Conservation (phyloP, 2,329 filamentous ascomycete species). For the Phymatotrichopsis omnivora region DNA sequence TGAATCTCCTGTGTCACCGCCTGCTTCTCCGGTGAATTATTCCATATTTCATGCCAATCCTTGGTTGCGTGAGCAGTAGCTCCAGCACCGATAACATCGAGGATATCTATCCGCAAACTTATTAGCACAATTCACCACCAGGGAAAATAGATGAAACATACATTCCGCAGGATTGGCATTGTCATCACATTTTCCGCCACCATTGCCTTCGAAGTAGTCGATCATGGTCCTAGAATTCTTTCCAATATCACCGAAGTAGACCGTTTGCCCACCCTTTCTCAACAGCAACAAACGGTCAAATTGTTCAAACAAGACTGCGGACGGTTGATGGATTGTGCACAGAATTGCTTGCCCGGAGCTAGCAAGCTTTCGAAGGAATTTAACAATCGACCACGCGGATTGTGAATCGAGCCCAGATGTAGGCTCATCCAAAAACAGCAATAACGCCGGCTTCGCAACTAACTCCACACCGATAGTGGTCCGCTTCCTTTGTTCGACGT, state of each 20-base stretch:
- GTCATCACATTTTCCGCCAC: slow-evolving; percentile 52
- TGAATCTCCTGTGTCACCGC: slow-evolving; percentile 41
- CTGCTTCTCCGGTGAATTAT: slow-evolving; percentile 40
- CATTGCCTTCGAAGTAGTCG: slow-evolving; percentile 65
- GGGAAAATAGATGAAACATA: no score
- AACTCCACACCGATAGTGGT: slow-evolving; percentile 93
- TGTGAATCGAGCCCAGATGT: slow-evolving; percentile 90
- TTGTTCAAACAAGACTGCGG: slow-evolving; percentile 84
- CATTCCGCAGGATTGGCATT: slow-evolving; percentile 73
- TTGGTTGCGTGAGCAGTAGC: slow-evolving; percentile 42
- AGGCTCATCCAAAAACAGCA: slow-evolving; percentile 90
- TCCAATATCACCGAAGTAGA: slow-evolving; percentile 75
- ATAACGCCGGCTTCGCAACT: slow-evolving; percentile 76
- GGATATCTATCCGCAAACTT: no score
- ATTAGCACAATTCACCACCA: no score
- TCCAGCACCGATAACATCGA: slow-evolving; percentile 46
- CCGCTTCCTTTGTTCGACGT: slow-evolving; percentile 56
- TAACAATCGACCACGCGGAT: slow-evolving; percentile 84
- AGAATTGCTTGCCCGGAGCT: slow-evolving; percentile 84
- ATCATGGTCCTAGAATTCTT: slow-evolving; percentile 57
- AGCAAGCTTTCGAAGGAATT: slow-evolving; percentile 79
- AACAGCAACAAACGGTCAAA: slow-evolving; percentile 76
- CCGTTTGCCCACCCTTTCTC: slow-evolving; percentile 62
- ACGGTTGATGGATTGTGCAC: slow-evolving; percentile 98
- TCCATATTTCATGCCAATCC: slow-evolving; percentile 44